phyloP scores from a whole-genome alignment of 352 stramenopile genomes.

The Pelagophyceae sp. region DNA sequence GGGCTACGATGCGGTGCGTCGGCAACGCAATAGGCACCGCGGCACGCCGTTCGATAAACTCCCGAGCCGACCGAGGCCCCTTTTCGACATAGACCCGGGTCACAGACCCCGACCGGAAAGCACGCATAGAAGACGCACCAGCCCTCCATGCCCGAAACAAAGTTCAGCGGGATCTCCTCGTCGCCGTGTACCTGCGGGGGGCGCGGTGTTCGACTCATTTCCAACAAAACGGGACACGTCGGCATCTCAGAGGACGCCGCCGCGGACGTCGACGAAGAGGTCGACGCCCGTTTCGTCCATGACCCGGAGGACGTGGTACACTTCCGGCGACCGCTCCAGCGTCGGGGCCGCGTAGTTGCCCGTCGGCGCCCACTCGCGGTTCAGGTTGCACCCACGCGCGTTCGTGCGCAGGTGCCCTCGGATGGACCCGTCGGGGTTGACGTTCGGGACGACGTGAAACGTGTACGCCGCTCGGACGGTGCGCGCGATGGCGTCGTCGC shows the following conservation, averaged over 20 bases:
- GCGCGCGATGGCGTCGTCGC: neutral
- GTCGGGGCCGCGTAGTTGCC: conserved; percentile 50
- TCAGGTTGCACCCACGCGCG: conserved; percentile 53
- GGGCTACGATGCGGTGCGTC: neutral
- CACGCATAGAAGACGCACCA: conserved; percentile 45
- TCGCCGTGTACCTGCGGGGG: too few species aligned
- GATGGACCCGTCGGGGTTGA: conserved; percentile 56
- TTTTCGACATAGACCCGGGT: conserved; percentile 53
- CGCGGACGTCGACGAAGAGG: conserved; percentile 57
- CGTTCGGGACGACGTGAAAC: conserved; percentile 59
- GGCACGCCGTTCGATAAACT: conserved; percentile 8
- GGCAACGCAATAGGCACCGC: neutral
- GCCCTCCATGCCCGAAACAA: conserved; percentile 51
- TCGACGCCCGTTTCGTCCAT: conserved; percentile 57
- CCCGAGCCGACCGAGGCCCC: conserved; percentile 32
- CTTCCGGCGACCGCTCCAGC: conserved; percentile 50
- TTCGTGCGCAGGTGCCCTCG: conserved; percentile 57
- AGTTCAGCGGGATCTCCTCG: conserved; percentile 60
- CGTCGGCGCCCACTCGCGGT: conserved; percentile 55
- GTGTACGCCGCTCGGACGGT: conserved; percentile 42
- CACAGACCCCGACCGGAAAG: too few species aligned
- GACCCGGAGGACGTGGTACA: conserved; percentile 49
- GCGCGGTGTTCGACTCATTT: too few species aligned
- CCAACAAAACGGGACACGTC: too few species aligned
- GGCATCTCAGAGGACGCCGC: too few species aligned